phyloP scores from a whole-genome alignment of 1,139 yeast species.

The Kodamaea alishanica region DNA sequence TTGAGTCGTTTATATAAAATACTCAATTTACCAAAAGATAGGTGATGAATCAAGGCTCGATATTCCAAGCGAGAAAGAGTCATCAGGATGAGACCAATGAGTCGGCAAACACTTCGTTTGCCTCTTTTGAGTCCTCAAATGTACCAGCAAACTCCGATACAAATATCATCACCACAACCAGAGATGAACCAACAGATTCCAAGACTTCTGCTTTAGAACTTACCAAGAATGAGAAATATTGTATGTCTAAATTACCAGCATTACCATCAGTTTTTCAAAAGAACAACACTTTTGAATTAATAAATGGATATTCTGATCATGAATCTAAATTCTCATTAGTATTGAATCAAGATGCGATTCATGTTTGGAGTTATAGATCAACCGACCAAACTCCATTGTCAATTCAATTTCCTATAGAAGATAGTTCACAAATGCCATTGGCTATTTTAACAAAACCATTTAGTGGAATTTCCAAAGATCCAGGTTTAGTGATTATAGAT shows the following conservation, averaged over 20 bases:
- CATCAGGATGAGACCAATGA: background rate
- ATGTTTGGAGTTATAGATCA: slow-evolving; percentile 69
- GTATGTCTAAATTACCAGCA: slow-evolving; percentile 60
- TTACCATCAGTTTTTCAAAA: slow-evolving; percentile 43
- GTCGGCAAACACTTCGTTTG: background rate
- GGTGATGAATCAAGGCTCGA: slow-evolving; percentile 5
- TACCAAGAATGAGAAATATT: slow-evolving; percentile 57
- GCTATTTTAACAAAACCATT: slow-evolving; percentile 68
- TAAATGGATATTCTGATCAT: slow-evolving; percentile 54
- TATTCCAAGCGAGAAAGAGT: slow-evolving; percentile 3
- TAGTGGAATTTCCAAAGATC: slow-evolving; percentile 54
- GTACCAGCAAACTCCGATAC: background rate
- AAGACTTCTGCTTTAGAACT: slow-evolving; percentile 37
- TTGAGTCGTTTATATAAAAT: background rate
- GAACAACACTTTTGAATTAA: slow-evolving; percentile 15
- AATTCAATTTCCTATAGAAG: slow-evolving; percentile 39
- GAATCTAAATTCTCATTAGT: slow-evolving; percentile 54
- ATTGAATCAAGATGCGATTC: slow-evolving; percentile 47
- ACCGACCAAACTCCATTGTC: slow-evolving; percentile 59
- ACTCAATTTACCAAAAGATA: slow-evolving; percentile 1
- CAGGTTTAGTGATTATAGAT: slow-evolving; percentile 64
- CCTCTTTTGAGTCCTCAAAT: background rate
- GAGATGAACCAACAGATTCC: background rate
- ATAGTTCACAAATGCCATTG: slow-evolving; percentile 33
- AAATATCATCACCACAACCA: slow-evolving; percentile 1